These are phyloP conservation scores for Secale cereale DNA, from an alignment of 176 grass and related monocot genomes.

Conservation along the genomic window DNA sequence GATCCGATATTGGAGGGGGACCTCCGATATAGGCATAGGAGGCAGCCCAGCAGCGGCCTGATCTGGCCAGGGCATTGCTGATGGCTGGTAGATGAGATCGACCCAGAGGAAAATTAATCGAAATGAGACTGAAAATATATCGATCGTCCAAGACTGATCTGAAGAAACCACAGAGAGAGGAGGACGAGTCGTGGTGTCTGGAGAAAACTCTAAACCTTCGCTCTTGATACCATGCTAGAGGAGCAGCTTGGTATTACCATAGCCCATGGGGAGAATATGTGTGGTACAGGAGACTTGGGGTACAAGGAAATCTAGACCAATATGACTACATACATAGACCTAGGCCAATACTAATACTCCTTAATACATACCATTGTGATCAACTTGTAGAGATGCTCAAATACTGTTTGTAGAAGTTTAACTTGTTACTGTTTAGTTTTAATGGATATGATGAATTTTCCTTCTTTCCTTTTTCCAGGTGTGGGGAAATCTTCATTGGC, in stretches of 20 bases:
- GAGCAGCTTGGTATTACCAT: background rate
- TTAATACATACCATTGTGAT: background rate
- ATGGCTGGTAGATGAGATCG: too few species aligned
- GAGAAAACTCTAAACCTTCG: background rate
- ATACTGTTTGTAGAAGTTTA: background rate
- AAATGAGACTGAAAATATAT: background rate
- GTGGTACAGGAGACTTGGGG: background rate
- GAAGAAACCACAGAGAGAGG: background rate
- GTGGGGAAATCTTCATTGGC: conserved; percentile 93
- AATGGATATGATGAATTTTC: background rate
- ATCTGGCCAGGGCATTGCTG: too few species aligned
- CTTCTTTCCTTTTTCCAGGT: conserved; percentile 36
- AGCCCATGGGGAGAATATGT: background rate
- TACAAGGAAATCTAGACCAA: background rate
- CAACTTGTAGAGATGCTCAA: background rate
- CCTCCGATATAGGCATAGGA: too few species aligned
- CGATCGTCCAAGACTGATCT: background rate
- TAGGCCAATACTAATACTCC: background rate
- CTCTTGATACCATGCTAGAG: background rate
- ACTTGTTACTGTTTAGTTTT: conserved; percentile 1
- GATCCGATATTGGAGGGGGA: too few species aligned
- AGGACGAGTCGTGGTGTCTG: background rate
- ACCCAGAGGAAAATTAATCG: background rate
- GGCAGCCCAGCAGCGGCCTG: too few species aligned
- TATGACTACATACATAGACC: background rate